Percentiles rank a stretch among this genome's conserved stretches.
Conservation (phyloP, 768 basidiomycete genomes). For the Xerocomus brunneocitrinus region DNA sequence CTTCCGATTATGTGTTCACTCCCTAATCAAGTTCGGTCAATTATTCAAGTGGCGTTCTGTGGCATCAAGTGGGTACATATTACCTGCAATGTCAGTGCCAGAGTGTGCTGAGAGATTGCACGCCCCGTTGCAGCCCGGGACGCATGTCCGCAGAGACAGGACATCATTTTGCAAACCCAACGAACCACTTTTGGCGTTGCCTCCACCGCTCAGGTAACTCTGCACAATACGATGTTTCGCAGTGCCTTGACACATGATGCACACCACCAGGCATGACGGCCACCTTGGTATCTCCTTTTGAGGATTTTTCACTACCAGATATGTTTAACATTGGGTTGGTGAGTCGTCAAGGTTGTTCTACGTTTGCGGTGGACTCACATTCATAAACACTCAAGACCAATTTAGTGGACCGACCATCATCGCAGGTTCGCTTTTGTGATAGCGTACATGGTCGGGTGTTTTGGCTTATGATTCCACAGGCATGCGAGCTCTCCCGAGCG, state of each 20-base stretch:
- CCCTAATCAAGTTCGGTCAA: background rate
- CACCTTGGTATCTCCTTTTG: conserved; percentile 44
- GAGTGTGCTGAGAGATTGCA: background rate
- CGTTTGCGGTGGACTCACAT: background rate
- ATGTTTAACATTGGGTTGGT: conserved; percentile 64
- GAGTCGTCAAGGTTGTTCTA: conserved; percentile 19
- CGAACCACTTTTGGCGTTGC: conserved; percentile 81
- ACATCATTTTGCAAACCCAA: conserved; percentile 75
- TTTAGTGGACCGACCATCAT: conserved; percentile 64
- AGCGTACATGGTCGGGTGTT: background rate
- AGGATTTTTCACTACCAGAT: conserved; percentile 59
- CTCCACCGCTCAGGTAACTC: conserved; percentile 56
- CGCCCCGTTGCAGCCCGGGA: conserved; percentile 50
- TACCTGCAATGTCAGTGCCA: background rate
- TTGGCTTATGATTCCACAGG: conserved; percentile 30
- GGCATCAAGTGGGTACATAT: conserved; percentile 68
- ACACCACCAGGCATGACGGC: conserved; percentile 50
- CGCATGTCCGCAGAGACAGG: conserved; percentile 62
- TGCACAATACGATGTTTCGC: too few species aligned
- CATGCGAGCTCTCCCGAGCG: conserved; percentile 47
- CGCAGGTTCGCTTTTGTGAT: conserved; percentile 40
- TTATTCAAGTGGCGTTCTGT: conserved; percentile 64
- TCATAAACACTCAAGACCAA: conserved; percentile 51
- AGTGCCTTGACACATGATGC: background rate
- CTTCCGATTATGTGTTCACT: background rate